Percentiles rank a stretch among this genome's conserved stretches.
Evolutionary conservation across 768 basidiomycete genomes (phyloP).

Genomic region (Trametes cinnabarina): DNA sequence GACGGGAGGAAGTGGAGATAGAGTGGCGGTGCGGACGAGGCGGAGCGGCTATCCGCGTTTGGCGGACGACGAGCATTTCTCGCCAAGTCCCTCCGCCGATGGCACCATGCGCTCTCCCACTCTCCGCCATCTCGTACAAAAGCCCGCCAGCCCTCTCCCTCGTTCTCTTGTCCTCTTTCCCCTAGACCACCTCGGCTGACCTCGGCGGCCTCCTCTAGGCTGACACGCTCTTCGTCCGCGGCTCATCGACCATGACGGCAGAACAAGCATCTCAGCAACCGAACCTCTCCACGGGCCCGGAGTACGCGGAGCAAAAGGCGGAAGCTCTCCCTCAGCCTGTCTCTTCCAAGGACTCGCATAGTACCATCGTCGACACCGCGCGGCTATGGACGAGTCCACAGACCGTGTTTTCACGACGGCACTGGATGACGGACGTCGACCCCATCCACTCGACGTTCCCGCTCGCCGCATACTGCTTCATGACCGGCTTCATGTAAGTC

Average conservation of each 20-base stretch:
- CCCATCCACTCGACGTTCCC: slow-evolving; percentile 49
- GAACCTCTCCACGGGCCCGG: slow-evolving; percentile 13
- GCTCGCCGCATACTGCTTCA: slow-evolving; percentile 67
- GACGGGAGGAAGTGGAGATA: slow-evolving; percentile 6
- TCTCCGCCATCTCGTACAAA: slow-evolving; percentile 1
- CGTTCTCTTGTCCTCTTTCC: not conserved
- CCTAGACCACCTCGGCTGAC: not conserved
- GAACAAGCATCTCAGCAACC: not conserved
- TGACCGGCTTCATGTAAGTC: slow-evolving; percentile 76
- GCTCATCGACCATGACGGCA: not conserved
- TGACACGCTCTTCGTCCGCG: not conserved
- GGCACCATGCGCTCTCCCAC: slow-evolving; percentile 3
- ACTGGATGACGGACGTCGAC: slow-evolving; percentile 46
- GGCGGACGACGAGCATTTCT: not conserved
- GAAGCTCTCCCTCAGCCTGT: slow-evolving; percentile 18
- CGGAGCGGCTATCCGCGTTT: slow-evolving; percentile 6
- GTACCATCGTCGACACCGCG: slow-evolving; percentile 18
- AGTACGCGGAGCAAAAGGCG: slow-evolving; percentile 19
- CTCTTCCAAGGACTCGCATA: slow-evolving; percentile 14
- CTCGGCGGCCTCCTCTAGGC: not conserved
- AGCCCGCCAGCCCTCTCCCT: not conserved
- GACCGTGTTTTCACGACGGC: slow-evolving; percentile 21
- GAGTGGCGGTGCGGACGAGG: slow-evolving; percentile 12
- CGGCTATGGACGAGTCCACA: slow-evolving; percentile 25
- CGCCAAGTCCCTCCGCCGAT: slow-evolving; percentile 13